Conservation (phyloP, 345 rosid genomes). For the Firmiana major region DNA sequence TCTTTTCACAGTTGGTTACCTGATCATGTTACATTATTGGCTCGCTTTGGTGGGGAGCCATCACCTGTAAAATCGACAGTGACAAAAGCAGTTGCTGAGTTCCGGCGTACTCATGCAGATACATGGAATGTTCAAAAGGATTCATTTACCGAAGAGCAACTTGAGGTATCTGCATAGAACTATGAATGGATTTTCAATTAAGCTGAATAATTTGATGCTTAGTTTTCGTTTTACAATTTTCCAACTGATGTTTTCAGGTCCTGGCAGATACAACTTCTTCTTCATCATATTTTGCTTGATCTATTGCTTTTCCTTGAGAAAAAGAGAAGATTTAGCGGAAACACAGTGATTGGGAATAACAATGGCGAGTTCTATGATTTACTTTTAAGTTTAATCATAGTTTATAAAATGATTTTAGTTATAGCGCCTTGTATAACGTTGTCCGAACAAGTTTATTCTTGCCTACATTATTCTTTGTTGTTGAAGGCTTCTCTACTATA, state of each 20-base stretch:
- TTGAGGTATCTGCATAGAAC: constrained; percentile 55
- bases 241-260: constrained; percentile 51
- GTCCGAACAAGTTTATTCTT: constrained; percentile 24
- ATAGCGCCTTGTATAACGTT: constrained; percentile 13
- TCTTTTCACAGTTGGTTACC: constrained; percentile 74
- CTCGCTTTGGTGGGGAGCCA: constrained; percentile 78
- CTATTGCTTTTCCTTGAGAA: constrained; percentile 4
- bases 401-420: constrained; percentile 27
- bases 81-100: constrained; percentile 98
- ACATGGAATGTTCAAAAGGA: constrained; percentile 94
- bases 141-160: constrained; percentile 86
- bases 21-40: constrained; percentile 81
- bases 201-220: not conserved
- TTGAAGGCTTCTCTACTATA: constrained; percentile 30
- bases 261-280: constrained; percentile 95
- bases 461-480: not conserved
- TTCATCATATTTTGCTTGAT: constrained; percentile 91
- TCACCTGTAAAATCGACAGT: constrained; percentile 87
- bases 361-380: constrained; percentile 17
- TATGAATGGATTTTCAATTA: not conserved
- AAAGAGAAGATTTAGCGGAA: constrained; percentile 18
- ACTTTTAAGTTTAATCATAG: constrained; percentile 3
- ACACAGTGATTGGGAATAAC: constrained; percentile 10
- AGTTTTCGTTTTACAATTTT: not conserved
- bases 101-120: constrained; percentile 92